Base-by-base conservation (phyloP, 495 filamentous ascomycete species). In the Penicillium ucsense region DNA sequence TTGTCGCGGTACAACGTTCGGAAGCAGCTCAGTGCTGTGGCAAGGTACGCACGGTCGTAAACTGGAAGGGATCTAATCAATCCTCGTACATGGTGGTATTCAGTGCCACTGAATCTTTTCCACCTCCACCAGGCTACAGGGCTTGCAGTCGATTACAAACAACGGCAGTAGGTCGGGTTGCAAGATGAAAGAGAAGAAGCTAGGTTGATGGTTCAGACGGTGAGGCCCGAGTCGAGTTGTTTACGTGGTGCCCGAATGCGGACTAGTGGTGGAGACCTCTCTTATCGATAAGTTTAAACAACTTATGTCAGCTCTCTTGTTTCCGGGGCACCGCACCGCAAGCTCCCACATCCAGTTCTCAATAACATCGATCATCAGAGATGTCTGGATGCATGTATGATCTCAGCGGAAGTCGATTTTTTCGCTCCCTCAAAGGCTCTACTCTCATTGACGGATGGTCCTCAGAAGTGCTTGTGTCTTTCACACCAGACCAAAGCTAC, bases 271-370 rank as follows among this genome's bases (percentile, higher is more conserved):
- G 48, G 47, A 48, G 41, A 31, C 7, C 31, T 12, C 31, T 6
- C 56, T 67, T 72, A 72, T 72, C 68, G 68, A 72, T 72, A 72
- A 72, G 68, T 66, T 72, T 70, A 70, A 62, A 63, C 48, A 42
- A 39, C 34, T 58, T 54, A 53, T 50, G 47, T 56, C 45, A 53
- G 40, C 30, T 20, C 30, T 31, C 27, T 41, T 12, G 50, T 48
- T 48, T 45, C 50, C 50, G 34, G 49, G 44, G 45, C 49, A 52
- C 40, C 38, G 8, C 9, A 34, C 10, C 5, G n/a, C 27, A 35
- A 50, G 45, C 32, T 8, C 27, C 0, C 20, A 20, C 20, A 20
- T 20, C 20, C 2, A 20, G 20, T 20, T 20, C 20, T 1, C 20
- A 2, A 20, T 20, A 20, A 20, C 20, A 20, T 20, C 20, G 20